Evolutionary conservation across 805 yeast genomes (phyloP).

Genomic region (Candida xyloterini): DNA sequence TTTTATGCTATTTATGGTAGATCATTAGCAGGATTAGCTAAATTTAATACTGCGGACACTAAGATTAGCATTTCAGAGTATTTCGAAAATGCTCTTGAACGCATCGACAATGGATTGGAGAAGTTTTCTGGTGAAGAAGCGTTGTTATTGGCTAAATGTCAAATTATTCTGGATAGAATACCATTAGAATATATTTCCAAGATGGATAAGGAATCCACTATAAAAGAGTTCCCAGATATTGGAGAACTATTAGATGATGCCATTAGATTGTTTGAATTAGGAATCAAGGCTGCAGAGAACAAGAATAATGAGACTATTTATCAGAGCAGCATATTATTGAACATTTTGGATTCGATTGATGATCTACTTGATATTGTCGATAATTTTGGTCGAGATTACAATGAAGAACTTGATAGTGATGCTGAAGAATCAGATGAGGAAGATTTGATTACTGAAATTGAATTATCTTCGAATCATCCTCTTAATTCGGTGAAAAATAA

Average conservation of each 20-base stretch:
- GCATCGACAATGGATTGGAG: constrained; percentile 58
- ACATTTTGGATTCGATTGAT: constrained; percentile 56
- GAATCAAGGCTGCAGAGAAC: constrained; percentile 33
- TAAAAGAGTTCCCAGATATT: constrained; percentile 36
- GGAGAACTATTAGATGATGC: constrained; percentile 44
- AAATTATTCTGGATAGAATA: constrained; percentile 54
- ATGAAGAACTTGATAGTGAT: constrained; percentile 61
- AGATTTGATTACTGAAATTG: constrained; percentile 33
- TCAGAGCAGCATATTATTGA: constrained; percentile 37
- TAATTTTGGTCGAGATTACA: constrained; percentile 58
- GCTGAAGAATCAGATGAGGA: constrained; percentile 40
- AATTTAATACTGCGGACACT: constrained; percentile 39
- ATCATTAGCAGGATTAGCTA: constrained; percentile 63
- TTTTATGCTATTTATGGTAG: constrained; percentile 75
- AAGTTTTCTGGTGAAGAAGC: constrained; percentile 42
- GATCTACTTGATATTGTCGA: constrained; percentile 67
- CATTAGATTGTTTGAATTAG: constrained; percentile 43
- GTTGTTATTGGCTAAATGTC: constrained; percentile 53
- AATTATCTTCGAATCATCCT: constrained; percentile 53
- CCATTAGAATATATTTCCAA: constrained; percentile 56
- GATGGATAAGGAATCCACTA: constrained; percentile 41
- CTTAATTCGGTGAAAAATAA: constrained; percentile 40
- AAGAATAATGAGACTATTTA: constrained; percentile 19
- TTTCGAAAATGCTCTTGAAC: constrained; percentile 70
- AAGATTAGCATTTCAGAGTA: constrained; percentile 44